These are phyloP conservation scores for Globisporangium cederbergense DNA, from an alignment of 352 stramenopile species.

Conservation along the genomic window DNA sequence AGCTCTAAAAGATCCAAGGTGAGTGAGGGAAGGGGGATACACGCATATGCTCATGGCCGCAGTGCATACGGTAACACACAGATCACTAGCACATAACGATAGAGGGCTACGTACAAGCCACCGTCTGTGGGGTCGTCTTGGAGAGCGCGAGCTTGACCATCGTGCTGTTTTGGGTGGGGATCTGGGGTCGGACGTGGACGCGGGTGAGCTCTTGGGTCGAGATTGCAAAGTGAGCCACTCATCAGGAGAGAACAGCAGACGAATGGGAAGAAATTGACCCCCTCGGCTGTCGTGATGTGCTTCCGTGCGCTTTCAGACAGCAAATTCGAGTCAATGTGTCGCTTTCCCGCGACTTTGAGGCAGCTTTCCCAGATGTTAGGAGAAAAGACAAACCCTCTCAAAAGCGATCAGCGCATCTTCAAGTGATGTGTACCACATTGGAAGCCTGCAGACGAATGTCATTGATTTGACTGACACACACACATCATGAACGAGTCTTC, in stretches of 20 bases:
- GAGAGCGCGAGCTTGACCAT: conserved; percentile 51
- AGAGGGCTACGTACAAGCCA: conserved; percentile 18
- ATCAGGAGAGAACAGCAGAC: conserved; percentile 5
- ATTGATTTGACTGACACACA: too few relatives aligned
- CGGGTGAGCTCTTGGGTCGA: neutral
- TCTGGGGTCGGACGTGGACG: neutral
- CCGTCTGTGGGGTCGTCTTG: conserved; percentile 54
- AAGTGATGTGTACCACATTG: too few relatives aligned
- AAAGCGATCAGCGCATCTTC: too few relatives aligned
- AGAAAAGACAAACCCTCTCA: too few relatives aligned
- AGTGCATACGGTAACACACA: neutral
- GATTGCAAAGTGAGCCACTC: conserved; percentile 10
- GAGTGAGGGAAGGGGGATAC: neutral
- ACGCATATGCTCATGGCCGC: neutral
- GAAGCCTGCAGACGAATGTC: too few relatives aligned
- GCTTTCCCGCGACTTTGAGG: too few relatives aligned
- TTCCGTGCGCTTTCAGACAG: too few relatives aligned
- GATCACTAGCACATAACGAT: too few relatives aligned
- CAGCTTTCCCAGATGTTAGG: too few relatives aligned
- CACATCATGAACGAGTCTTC: too few relatives aligned
- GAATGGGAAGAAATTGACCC: neutral
- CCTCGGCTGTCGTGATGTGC: too few relatives aligned
- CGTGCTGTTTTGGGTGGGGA: neutral
- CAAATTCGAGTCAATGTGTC: too few relatives aligned
- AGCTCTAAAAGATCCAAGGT: neutral